A percentile compares a stretch with the other conserved stretches of the same genome.
Evolutionary conservation across 805 yeast genomes (phyloP).

Genomic region (Candida sakaeoensis): DNA sequence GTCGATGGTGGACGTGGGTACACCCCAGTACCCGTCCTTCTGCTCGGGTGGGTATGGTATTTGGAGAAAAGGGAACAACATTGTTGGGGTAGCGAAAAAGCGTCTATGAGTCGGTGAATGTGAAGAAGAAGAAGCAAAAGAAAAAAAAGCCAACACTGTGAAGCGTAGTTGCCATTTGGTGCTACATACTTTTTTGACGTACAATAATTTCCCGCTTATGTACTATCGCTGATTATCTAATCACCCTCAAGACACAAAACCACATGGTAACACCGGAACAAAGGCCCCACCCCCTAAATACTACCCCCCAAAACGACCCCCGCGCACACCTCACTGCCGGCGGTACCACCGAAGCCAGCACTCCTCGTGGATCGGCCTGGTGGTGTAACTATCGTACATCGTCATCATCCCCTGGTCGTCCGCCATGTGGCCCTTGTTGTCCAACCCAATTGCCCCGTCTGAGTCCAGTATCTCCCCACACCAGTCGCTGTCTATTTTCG

Average conservation of each 20-base stretch:
- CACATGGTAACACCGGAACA: constrained; percentile 1
- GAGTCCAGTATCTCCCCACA: constrained; percentile 22
- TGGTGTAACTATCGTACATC: constrained; percentile 56
- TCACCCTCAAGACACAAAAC: not conserved
- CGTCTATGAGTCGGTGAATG: no score
- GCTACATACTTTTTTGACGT: no score
- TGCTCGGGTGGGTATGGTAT: constrained; percentile 55
- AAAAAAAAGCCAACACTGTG: not conserved
- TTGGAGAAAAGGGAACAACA: constrained; percentile 47
- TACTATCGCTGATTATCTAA: not conserved
- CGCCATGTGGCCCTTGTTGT: constrained; percentile 16
- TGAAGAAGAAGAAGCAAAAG: not conserved
- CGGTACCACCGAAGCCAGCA: constrained; percentile 47
- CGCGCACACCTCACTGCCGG: no score
- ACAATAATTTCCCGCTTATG: no score
- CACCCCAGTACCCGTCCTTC: constrained; percentile 70
- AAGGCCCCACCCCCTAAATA: no score
- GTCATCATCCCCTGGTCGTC: constrained; percentile 49
- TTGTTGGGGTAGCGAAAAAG: not conserved
- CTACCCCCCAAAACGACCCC: no score
- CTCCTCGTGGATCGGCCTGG: constrained; percentile 49
- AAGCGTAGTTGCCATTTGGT: no score
- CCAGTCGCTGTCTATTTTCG: constrained; percentile 43
- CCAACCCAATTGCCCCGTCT: constrained; percentile 16
- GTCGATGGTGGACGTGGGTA: constrained; percentile 89